Evolutionary conservation across 176 grass and related monocot genomes (phyloP), one percentile per base, ranked within the genome.

Genomic region (Raddia distichophylla): DNA sequence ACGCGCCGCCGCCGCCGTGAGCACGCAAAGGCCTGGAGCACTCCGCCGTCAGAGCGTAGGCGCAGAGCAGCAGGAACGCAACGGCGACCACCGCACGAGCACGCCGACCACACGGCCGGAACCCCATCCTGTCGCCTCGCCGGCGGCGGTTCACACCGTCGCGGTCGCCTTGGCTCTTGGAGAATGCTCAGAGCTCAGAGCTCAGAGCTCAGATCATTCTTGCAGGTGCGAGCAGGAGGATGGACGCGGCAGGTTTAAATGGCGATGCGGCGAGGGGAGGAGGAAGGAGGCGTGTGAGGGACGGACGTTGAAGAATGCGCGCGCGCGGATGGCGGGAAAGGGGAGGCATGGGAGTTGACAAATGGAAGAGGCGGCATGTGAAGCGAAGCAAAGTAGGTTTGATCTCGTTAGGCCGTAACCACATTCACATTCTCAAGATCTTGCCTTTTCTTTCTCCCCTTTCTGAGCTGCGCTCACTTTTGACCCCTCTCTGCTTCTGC

Each of bases 371-470:
- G 10, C 27, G 45, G 27, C 44, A 19, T 74, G 9, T 7, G 49
- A 10, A 8, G 73, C 54, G 14, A 73, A 80, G 69, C 13, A 40
- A 67, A 67, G 62, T 85, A 78, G 83, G 83, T 82, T 27, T 74
- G 88, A 90, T 90, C 79, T 86, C 83, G 78, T 90, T 86, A 77
- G 73, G 73, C 67, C 64, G 72, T 66, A 86, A 77, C 78, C 40
- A 85, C 83, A 61, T 60, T 76, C 72, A 62, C 71, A 42, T 63
- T 64, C 64, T 73, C 42, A 82, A 90, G 82, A 90, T 90, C 83
- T 86, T 44, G n/a, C 55, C 65, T 76, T 71, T n/a, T 6, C 44
- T 51, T 54, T 27, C 27, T 27, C 27, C 27, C 27, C 27, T 27
- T 27, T 27, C 27, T 27, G 27, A 27, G 27, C 27, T 27, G 27